Conservation (phyloP, 2,329 filamentous ascomycete species). For the Chaetomium strumarium region DNA sequence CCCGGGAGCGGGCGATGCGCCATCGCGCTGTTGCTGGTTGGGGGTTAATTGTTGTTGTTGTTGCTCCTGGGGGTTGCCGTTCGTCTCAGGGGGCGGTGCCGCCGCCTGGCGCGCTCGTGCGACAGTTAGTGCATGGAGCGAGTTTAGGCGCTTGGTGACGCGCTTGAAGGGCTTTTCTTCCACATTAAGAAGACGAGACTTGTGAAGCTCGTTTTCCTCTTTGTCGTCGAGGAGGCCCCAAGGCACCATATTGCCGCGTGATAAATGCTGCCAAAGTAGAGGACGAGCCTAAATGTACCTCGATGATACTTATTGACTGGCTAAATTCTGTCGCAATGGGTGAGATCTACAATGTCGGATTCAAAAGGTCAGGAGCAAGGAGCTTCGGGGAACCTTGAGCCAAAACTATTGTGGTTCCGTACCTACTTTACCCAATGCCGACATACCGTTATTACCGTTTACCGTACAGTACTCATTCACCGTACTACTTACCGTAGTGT, state of each 20-base stretch:
- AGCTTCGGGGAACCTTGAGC: no score
- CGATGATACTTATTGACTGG: no score
- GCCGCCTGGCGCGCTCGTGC: constrained; percentile 46
- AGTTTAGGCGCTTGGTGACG: constrained; percentile 73
- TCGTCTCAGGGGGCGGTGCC: constrained; percentile 60
- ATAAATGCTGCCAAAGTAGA: no score
- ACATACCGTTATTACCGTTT: no score
- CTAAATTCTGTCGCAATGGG: no score
- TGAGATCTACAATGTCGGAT: no score
- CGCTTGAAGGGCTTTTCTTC: constrained; percentile 91
- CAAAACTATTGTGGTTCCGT: no score
- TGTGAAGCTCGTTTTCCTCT: constrained; percentile 81
- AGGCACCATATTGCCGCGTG: constrained; percentile 34
- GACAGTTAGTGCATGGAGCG: constrained; percentile 58
- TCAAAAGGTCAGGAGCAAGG: no score
- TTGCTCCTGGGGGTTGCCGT: constrained; percentile 25
- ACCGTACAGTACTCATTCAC: no score
- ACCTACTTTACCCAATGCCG: no score
- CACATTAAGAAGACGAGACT: constrained; percentile 76
- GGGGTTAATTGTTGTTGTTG: constrained; percentile 30
- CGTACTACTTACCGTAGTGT: no score
- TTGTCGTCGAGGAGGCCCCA: constrained; percentile 67
- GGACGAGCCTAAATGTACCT: no score
- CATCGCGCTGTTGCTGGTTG: constrained; percentile 32
- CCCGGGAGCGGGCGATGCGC: constrained; percentile 4